Conservation (phyloP, 2,329 filamentous ascomycete species). For the Fusarium globosum region DNA sequence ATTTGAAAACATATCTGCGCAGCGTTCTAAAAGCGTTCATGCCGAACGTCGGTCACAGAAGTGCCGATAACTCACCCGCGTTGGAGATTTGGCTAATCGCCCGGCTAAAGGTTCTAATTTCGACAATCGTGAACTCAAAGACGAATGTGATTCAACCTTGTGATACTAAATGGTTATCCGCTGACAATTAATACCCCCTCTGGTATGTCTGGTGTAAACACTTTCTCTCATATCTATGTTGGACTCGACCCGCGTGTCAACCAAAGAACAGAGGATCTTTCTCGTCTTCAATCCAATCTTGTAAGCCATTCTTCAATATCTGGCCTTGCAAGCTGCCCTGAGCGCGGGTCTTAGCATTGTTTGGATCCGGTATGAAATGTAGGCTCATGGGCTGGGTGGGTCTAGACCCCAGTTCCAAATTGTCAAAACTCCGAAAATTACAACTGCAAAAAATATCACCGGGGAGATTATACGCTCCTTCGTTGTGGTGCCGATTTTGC, state of each 20-base stretch:
- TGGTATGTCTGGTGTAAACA: not conserved
- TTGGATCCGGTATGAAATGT: rapidly evolving
- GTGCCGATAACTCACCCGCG: not conserved
- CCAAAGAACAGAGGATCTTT: not conserved
- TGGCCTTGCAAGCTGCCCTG: not conserved
- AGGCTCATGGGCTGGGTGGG: not conserved
- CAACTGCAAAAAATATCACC: not conserved
- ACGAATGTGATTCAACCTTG: too few species aligned
- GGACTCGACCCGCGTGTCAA: rapidly evolving
- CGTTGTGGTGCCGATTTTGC: too few species aligned
- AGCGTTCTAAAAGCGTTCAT: too few species aligned
- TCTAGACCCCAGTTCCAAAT: not conserved
- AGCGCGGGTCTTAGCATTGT: rapidly evolving
- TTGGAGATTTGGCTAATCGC: not conserved
- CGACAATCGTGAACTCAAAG: too few species aligned
- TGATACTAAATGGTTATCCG: not conserved
- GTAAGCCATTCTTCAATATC: not conserved
- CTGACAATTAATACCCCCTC: not conserved
- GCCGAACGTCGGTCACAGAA: not conserved
- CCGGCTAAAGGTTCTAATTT: not conserved
- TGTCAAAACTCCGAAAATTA: rapidly evolving
- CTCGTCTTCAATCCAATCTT: not conserved
- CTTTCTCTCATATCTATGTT: rapidly evolving
- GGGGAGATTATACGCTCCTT: not conserved
- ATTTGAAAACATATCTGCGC: too few species aligned